These are phyloP conservation scores for Blastocystis sp. DNA, from an alignment of 352 stramenopile species.

Conservation along the genomic window DNA sequence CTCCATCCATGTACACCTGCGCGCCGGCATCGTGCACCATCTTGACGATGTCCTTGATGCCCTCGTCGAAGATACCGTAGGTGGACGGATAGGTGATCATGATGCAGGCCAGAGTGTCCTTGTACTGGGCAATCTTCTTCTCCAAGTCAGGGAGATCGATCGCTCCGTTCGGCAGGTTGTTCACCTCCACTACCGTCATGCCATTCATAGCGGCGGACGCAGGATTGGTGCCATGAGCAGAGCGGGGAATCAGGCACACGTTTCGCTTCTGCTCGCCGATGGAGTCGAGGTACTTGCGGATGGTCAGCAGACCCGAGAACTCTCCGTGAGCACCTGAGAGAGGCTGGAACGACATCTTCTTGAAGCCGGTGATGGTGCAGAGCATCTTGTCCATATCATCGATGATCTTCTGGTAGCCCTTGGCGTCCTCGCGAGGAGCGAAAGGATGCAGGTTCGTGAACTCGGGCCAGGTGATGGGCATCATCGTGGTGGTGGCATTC, in stretches of 20 bases:
- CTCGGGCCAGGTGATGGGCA: slow-evolving; percentile 89
- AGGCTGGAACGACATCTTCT: slow-evolving; percentile 88
- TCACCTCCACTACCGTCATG: slow-evolving; percentile 91
- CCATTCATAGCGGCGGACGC: slow-evolving; percentile 90
- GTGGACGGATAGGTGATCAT: slow-evolving; percentile 99
- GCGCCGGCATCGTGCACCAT: slow-evolving; percentile 88
- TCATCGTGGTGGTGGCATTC: slow-evolving; percentile 91
- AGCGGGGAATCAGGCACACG: slow-evolving; percentile 94
- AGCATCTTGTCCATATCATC: slow-evolving; percentile 70
- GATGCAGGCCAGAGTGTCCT: slow-evolving; percentile 87
- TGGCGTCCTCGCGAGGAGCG: slow-evolving; percentile 82
- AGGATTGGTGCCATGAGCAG: slow-evolving; percentile 95
- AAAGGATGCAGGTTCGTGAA: slow-evolving; percentile 97
- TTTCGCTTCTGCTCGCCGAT: slow-evolving; percentile 86
- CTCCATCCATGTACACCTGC: slow-evolving; percentile 99
- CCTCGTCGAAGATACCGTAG: slow-evolving; percentile 96
- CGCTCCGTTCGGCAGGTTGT: slow-evolving; percentile 83
- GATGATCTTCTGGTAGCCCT: slow-evolving; percentile 93
- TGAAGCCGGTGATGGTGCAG: slow-evolving; percentile 94
- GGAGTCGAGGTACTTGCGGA: slow-evolving; percentile 86
- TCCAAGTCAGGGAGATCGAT: slow-evolving; percentile 88
- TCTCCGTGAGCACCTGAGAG: slow-evolving; percentile 95
- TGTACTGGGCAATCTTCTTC: slow-evolving; percentile 87
- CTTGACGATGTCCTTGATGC: slow-evolving; percentile 89
- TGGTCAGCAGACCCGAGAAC: slow-evolving; percentile 90